phyloP scores from a whole-genome alignment of 805 yeast genomes.

The Ogataea henricii region DNA sequence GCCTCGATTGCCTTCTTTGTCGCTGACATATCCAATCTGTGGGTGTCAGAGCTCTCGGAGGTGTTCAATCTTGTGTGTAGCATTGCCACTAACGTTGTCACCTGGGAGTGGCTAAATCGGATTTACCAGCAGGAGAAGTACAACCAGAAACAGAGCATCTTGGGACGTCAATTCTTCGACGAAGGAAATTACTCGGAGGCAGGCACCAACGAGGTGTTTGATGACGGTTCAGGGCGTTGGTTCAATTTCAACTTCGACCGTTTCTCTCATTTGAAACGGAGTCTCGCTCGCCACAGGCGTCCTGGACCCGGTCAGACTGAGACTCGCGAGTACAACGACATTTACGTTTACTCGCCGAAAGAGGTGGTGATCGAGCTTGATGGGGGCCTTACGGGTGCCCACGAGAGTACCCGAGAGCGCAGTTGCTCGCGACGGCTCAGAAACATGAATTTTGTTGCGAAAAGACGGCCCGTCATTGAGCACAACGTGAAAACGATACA shows the following conservation, averaged over 20 bases:
- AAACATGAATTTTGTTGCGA: neutral
- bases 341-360: conserved; percentile 45
- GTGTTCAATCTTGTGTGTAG: conserved; percentile 73
- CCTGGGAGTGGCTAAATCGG: conserved; percentile 86
- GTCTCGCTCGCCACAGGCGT: neutral
- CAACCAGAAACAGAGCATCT: conserved; percentile 66
- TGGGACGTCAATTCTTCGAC: conserved; percentile 75
- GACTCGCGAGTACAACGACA: conserved; percentile 31
- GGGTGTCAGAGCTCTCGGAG: conserved; percentile 75
- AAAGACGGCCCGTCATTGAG: conserved; percentile 12
- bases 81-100: conserved; percentile 67
- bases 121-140: conserved; percentile 56
- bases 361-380: conserved; percentile 41
- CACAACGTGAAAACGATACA: conserved; percentile 15
- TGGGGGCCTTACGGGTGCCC: neutral
- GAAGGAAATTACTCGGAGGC: conserved; percentile 41
- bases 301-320: neutral
- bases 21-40: conserved; percentile 73
- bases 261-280: neutral
- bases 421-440: neutral
- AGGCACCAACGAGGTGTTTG: neutral
- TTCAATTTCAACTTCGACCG: conserved; percentile 16
- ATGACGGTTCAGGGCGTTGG: conserved; percentile 4
- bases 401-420: neutral
- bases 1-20: conserved; percentile 70